Evolutionary conservation across 2,329 filamentous ascomycete genomes (phyloP).

Genomic region (Acarospora socialis): DNA sequence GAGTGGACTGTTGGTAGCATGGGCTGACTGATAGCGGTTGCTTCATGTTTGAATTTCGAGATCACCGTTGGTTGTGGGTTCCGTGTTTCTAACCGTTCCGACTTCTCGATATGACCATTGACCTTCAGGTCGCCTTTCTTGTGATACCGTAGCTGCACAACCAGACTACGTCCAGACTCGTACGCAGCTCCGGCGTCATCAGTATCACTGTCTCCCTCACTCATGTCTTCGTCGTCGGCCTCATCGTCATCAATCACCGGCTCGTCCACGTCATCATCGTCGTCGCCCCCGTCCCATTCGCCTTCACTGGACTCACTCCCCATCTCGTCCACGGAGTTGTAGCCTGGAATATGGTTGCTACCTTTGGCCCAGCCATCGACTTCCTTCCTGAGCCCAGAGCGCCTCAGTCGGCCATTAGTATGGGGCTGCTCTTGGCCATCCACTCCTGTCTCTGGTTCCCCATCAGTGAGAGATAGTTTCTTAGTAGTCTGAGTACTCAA

Average conservation of each 20-base stretch:
- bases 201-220: slow-evolving; percentile 29
- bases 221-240: slow-evolving; percentile 28
- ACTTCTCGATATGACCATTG: background rate
- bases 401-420: slow-evolving; percentile 28
- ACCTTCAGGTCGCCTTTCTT: background rate
- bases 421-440: slow-evolving; percentile 27
- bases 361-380: slow-evolving; percentile 26
- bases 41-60: slow-evolving; percentile 11
- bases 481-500: slow-evolving; percentile 38
- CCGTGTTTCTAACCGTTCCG: slow-evolving; percentile 1
- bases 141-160: slow-evolving; percentile 53
- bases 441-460: slow-evolving; percentile 29
- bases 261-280: slow-evolving; percentile 29
- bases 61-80: slow-evolving; percentile 11
- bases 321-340: slow-evolving; percentile 47
- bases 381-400: slow-evolving; percentile 20
- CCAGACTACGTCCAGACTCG: slow-evolving; percentile 45
- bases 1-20: no score
- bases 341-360: slow-evolving; percentile 35
- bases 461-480: slow-evolving; percentile 27
- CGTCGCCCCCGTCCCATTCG: slow-evolving; percentile 55
- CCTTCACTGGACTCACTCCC: slow-evolving; percentile 50
- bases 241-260: slow-evolving; percentile 19
- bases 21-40: no score
- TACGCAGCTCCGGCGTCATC: slow-evolving; percentile 40